Conservation (phyloP, 177 flowering plant species). For the Vitis hybrid region DNA sequence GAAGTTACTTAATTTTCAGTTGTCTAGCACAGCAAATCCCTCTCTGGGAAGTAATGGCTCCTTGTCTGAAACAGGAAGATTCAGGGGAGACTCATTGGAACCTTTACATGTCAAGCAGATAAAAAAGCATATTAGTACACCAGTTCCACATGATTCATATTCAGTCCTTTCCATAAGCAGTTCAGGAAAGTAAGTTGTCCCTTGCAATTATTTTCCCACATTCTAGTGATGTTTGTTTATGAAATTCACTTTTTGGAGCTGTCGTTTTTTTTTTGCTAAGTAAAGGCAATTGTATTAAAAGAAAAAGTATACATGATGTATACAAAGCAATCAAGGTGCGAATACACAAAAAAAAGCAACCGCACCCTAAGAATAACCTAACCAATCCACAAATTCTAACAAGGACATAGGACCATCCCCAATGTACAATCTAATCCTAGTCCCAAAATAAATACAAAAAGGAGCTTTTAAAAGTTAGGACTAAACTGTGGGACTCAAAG, state of each 20-base stretch:
- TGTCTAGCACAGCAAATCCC: conserved; percentile 75
- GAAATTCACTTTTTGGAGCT: background rate
- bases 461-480: no score
- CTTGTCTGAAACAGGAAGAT: conserved; percentile 71
- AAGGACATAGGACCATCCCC: no score
- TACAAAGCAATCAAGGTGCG: no score
- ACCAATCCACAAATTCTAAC: no score
- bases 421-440: no score
- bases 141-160: conserved; percentile 96
- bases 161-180: conserved; percentile 95
- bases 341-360: no score
- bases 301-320: no score
- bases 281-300: no score
- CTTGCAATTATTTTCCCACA: background rate
- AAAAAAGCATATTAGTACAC: conserved; percentile 88
- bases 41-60: conserved; percentile 89
- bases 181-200: conserved; percentile 88
- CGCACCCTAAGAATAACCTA: no score
- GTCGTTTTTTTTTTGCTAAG: no score
- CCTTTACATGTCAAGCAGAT: conserved; percentile 82
- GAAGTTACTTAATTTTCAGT: conserved; percentile 76
- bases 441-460: no score
- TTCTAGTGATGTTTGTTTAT: background rate
- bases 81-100: conserved; percentile 68
- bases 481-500: no score